A percentile compares a stretch with the other conserved stretches of the same genome.
These are phyloP conservation scores for Fusarium lateritium DNA, from an alignment of 2,329 filamentous ascomycete genomes.

Conservation along the genomic window DNA sequence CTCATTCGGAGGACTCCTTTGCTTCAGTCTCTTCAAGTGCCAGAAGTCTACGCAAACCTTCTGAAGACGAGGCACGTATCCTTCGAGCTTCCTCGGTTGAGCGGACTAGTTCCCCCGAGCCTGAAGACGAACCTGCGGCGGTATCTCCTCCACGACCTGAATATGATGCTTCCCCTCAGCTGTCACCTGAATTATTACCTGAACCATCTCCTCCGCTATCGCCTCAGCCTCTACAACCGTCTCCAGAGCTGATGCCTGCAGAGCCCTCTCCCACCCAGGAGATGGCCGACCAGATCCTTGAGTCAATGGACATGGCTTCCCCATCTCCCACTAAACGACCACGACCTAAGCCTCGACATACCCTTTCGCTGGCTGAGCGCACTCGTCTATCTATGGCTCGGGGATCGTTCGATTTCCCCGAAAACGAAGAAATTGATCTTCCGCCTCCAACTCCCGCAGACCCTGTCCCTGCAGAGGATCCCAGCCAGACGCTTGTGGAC, in stretches of 20 bases:
- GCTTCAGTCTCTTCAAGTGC: conserved; percentile 35
- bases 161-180: conserved; percentile 22
- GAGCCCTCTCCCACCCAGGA: conserved; percentile 57
- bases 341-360: conserved; percentile 63
- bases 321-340: conserved; percentile 68
- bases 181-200: conserved; percentile 21
- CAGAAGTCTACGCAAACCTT: conserved; percentile 39
- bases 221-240: conserved; percentile 23
- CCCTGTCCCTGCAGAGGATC: conserved; percentile 35
- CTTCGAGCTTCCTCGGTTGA: conserved; percentile 40
- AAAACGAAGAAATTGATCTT: conserved; percentile 52
- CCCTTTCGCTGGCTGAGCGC: conserved; percentile 79
- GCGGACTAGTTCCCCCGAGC: conserved; percentile 38
- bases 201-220: conserved; percentile 13
- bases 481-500: conserved; percentile 25
- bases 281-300: conserved; percentile 70
- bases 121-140: conserved; percentile 35
- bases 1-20: conserved; percentile 44
- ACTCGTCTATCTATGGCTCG: conserved; percentile 86
- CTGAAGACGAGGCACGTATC: conserved; percentile 39
- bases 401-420: conserved; percentile 59
- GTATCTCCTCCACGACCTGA: conserved; percentile 35
- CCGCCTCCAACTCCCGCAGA: conserved; percentile 29
- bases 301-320: conserved; percentile 68
- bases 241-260: conserved; percentile 27